Evolutionary conservation across 163 green algal genomes (phyloP), one percentile per base, ranked within the genome.

Genomic region (Prototheca wickerhamii): DNA sequence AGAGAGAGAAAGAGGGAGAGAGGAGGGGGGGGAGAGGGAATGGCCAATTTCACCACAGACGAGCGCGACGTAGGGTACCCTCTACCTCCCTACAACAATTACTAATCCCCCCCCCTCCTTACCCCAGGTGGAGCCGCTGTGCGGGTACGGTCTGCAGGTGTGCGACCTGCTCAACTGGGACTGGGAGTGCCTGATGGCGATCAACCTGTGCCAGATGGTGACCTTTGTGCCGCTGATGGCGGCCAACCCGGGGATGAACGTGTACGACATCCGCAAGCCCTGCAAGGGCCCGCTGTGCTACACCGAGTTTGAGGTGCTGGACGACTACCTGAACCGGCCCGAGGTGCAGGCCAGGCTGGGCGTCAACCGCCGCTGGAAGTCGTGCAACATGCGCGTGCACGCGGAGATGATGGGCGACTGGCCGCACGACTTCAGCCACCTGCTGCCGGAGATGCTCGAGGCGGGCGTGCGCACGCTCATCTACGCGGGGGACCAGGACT

Each of bases 191-290:
- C 32, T 77, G n/a, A 50, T 85, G 30, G 84, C 88, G 5, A 71
- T 94, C 33, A 31, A 83, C 49, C 84, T 85, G 58, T 93, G 88
- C 82, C 78, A 90, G 57, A 67, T 82, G 28, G 81, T 79, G 67
- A 68, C 73, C 44, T 81, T 82, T 51, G 68, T 61, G 20, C 76
- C 76, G 17, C 81, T 93, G 60, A 76, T 94, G 65, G 68, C 60
- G 2, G 26, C 57, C 12, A 65, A 69, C 30, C 43, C 69, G 51
- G 44, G 26, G 7, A 82, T 92, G 64, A 90, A 89, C 57, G 76
- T 90, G 59, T 97, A 97, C 65, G 90, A 97, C 75, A 88, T 96
- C 72, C 81, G 82, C 58, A 88, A 90, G 73, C 42, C 83, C 57
- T 97, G 91, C 64, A 66, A 65, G 21, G 76, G 73, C 4, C 58